phyloP scores from a whole-genome alignment of 2,329 filamentous ascomycete genomes.

The Clarireedia paspali region DNA sequence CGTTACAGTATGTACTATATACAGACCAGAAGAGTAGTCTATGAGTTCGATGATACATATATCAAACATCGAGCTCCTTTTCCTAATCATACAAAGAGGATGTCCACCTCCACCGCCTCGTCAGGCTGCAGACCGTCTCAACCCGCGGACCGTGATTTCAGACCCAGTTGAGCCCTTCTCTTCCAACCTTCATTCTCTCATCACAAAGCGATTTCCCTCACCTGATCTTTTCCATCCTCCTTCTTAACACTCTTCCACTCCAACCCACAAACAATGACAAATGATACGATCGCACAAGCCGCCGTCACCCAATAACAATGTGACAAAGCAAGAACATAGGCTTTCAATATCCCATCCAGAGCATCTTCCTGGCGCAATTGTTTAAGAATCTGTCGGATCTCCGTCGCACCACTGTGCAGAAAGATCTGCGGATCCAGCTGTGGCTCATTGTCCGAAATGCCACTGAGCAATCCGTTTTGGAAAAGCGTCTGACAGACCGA shows the following conservation, averaged over 20 bases:
- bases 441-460: constrained; percentile 39
- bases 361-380: constrained; percentile 35
- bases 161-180: too few species aligned
- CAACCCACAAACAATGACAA: constrained; percentile 37
- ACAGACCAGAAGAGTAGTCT: too few species aligned
- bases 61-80: too few species aligned
- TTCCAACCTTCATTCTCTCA: neutral
- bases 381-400: constrained; percentile 39
- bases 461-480: constrained; percentile 51
- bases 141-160: too few species aligned
- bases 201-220: neutral
- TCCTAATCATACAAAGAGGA: too few species aligned
- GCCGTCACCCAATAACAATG: constrained; percentile 46
- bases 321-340: constrained; percentile 48
- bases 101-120: too few species aligned
- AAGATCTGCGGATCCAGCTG: constrained; percentile 41
- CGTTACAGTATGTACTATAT: too few species aligned
- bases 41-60: too few species aligned
- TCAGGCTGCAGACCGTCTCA: too few species aligned
- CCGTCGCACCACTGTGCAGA: constrained; percentile 45
- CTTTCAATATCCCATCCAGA: constrained; percentile 38
- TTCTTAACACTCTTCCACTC: constrained; percentile 49
- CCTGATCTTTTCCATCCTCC: constrained; percentile 17
- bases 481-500: constrained; percentile 60
- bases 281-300: constrained; percentile 39